These are phyloP conservation scores for Nitzschia putrida DNA, from an alignment of 108 stramenopile genomes.

Conservation along the genomic window DNA sequence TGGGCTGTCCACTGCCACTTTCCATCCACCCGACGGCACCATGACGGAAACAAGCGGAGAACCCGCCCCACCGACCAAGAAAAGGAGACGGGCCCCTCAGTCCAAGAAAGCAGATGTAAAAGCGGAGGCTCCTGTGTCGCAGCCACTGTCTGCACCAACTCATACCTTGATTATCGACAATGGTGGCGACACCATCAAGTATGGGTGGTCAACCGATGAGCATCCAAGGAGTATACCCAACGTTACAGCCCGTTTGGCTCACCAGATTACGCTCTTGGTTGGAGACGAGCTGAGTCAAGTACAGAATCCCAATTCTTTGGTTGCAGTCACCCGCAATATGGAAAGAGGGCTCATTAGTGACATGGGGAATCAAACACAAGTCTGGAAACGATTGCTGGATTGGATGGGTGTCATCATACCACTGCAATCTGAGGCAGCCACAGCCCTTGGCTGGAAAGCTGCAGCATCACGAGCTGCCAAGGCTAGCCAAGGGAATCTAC, in stretches of 20 bases:
- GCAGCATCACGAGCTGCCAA: background rate
- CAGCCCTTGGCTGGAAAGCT: conserved; percentile 52
- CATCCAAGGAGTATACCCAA: conserved; percentile 51
- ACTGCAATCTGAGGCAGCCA: conserved; percentile 31
- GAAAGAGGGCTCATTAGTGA: conserved; percentile 76
- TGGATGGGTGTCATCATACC: conserved; percentile 44
- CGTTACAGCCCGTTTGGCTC: conserved; percentile 74
- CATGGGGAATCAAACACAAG: conserved; percentile 72
- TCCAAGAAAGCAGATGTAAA: too few relatives aligned
- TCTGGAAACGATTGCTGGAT: conserved; percentile 75
- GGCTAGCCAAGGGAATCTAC: background rate
- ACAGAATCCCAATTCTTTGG: conserved; percentile 67
- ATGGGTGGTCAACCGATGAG: conserved; percentile 55
- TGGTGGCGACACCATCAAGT: conserved; percentile 80
- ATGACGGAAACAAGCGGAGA: too few relatives aligned
- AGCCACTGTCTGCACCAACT: conserved; percentile 27
- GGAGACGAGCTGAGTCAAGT: conserved; percentile 60
- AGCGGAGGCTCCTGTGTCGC: too few relatives aligned
- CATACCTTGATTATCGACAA: conserved; percentile 75
- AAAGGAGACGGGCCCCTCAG: too few relatives aligned
- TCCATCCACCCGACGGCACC: too few relatives aligned
- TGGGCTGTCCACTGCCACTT: too few relatives aligned
- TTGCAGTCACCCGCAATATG: conserved; percentile 46
- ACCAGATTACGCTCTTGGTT: conserved; percentile 71
- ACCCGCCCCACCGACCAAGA: too few relatives aligned